Conservation (phyloP, 306 rosid species). For the Ceratonia siliqua region DNA sequence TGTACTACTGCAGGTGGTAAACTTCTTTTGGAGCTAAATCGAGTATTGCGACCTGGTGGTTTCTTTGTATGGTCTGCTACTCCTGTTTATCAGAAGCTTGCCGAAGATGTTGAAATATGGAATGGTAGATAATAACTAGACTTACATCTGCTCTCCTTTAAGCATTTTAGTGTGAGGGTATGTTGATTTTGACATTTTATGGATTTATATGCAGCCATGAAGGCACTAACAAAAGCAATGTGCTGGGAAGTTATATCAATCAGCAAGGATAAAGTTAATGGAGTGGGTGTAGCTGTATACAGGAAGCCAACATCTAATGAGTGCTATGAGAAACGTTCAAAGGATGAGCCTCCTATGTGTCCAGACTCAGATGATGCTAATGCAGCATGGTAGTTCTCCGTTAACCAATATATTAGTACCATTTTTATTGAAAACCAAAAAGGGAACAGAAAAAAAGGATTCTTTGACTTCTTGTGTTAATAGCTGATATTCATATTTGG, state of each 20-base stretch:
- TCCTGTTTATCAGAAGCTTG: slow-evolving; percentile 84
- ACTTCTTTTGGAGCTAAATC: slow-evolving; percentile 94
- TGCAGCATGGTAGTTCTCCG: slow-evolving; percentile 81
- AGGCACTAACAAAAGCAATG: slow-evolving; percentile 66
- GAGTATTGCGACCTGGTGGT: slow-evolving; percentile 97
- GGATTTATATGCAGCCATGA: slow-evolving; percentile 72
- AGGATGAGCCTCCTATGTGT: slow-evolving; percentile 80
- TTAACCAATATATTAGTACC: not conserved
- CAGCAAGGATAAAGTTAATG: slow-evolving; percentile 77
- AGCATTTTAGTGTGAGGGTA: slow-evolving; percentile 11
- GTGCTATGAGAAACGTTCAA: slow-evolving; percentile 76
- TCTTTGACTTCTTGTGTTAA: slow-evolving; percentile 20
- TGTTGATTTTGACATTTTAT: slow-evolving; percentile 38
- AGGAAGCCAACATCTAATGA: slow-evolving; percentile 83
- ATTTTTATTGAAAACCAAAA: not conserved
- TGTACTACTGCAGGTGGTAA: slow-evolving; percentile 80
- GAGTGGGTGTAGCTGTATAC: slow-evolving; percentile 79
- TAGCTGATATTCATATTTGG: slow-evolving; percentile 10
- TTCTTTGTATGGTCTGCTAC: slow-evolving; percentile 99
- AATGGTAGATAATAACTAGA: slow-evolving; percentile 52
- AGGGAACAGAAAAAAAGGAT: not conserved
- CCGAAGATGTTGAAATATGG: slow-evolving; percentile 93
- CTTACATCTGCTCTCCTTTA: slow-evolving; percentile 13
- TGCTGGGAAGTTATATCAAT: slow-evolving; percentile 88
- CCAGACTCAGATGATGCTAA: slow-evolving; percentile 69